Evolutionary conservation across 768 basidiomycete genomes (phyloP).

Genomic region (Gymnopilus junonius): DNA sequence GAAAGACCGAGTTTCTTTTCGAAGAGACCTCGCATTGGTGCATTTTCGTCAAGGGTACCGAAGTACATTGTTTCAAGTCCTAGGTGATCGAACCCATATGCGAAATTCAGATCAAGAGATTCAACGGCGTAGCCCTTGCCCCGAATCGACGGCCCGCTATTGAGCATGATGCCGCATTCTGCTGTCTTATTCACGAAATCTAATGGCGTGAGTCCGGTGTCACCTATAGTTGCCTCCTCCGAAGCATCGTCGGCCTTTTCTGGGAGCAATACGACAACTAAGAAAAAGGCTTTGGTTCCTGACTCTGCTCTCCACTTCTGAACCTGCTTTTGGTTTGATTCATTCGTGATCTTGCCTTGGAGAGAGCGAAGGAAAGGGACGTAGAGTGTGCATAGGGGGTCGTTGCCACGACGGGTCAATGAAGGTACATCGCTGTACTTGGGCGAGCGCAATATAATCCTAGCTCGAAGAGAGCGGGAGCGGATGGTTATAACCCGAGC

Average conservation of each 20-base stretch:
- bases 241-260: slow-evolving; percentile 2
- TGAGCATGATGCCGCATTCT: slow-evolving; percentile 27
- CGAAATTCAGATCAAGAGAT: slow-evolving; percentile 22
- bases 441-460: slow-evolving; percentile 24
- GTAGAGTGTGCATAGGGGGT: slow-evolving; percentile 19
- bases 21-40: slow-evolving; percentile 18
- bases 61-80: slow-evolving; percentile 17
- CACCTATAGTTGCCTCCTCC: slow-evolving; percentile 19
- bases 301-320: slow-evolving; percentile 20
- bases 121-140: slow-evolving; percentile 25
- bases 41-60: slow-evolving; percentile 19
- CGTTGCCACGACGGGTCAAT: slow-evolving; percentile 22
- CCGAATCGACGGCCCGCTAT: slow-evolving; percentile 20
- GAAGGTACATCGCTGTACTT: slow-evolving; percentile 18
- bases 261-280: slow-evolving; percentile 17
- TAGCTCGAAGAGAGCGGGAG: slow-evolving; percentile 17
- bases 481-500: slow-evolving; percentile 16
- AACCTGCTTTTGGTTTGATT: slow-evolving; percentile 20
- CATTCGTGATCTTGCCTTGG: slow-evolving; percentile 18
- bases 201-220: slow-evolving; percentile 17
- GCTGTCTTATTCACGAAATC: slow-evolving; percentile 15
- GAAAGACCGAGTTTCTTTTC: slow-evolving; percentile 20
- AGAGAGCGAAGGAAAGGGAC: slow-evolving; percentile 17
- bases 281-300: slow-evolving; percentile 13
- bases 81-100: slow-evolving; percentile 24